Evolutionary conservation across 257 asterid genomes (phyloP), one percentile per base, ranked within the genome.

Genomic region (Linderniella brevidens): DNA sequence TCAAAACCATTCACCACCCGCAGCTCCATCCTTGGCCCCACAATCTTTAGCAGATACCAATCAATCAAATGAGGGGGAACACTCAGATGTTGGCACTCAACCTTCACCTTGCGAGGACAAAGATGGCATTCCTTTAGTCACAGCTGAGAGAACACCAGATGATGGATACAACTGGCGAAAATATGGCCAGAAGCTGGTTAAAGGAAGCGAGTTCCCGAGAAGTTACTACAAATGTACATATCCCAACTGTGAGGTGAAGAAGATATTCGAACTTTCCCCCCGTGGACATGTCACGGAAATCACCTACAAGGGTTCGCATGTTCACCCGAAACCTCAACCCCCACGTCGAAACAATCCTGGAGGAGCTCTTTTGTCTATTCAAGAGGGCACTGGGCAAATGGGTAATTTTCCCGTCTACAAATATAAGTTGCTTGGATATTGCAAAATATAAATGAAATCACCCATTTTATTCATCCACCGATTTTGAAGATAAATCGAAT

Each of bases 131-230:
- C 48, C 84, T 48, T 56, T 74, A 15, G 68, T 70, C 55, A 45
- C 81, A 37, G 68, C 70, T 60, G 97, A 88, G 13, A 80, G 75
- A 74, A 74, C 96, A 60, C 71, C 88, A 9, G 93, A 87, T 25
- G 97, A 87, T 72, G 92, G 92, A 54, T 87, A 71, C 78, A 87
- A 82, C 76, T 87, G 95, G 97, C 75, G 95, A 57, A 87, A 87
- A 76, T 87, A 87, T 67, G 97, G 97, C 48, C 97, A 87, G 78
- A 87, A 87, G 64, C 86, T 83, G 61, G 97, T 87, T 16, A 87
- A 83, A 76, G 97, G 97, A 67, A 80, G 93, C 61, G 97, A 87
- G 57, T 83, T 83, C 62, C 97, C 97, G 4, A 67, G 97, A 64
- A 87, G 92, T 73, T 87, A 87, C 70, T 87, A 87, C 73, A 87